Base-by-base conservation (phyloP, 2,329 filamentous ascomycete species). In the Aspergillus sp. region DNA sequence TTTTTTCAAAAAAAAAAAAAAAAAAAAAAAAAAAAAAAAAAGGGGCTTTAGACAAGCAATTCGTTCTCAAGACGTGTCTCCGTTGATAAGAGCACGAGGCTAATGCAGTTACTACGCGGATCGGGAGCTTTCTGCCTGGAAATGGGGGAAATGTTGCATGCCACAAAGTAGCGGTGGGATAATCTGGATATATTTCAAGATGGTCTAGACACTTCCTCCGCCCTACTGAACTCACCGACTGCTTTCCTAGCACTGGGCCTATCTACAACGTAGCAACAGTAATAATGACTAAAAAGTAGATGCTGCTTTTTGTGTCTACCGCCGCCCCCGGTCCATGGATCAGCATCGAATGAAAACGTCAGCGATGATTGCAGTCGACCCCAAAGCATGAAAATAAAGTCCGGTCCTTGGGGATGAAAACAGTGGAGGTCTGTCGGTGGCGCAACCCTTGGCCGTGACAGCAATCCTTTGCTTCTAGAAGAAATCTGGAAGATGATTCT, bases 381-480 rank as follows among this genome's bases (percentile, higher is more conserved):
- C 46, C 46, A 48, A 19, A 25, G 46, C 5, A 48, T 25, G 22
- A 15, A 15, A 25, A 6, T 28, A 28, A 13, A 23, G 22, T 5
- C 9, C 9, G 13, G 13, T 38, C 31, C 13, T 13, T 41, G 34
- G 25, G 25, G 2, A 28, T 28, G 25, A 7, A 28, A 41, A 17
- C 4, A n/a, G 22, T 48, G 22, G 45, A 15, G 13, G 31, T 8
- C 19, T 5, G 11, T 57, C 47, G 49, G 65, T 64, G 61, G 65
- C 64, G 63, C 59, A 65, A 62, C 51, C 34, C 19, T 54, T 56
- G 48, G 58, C 23, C 34, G 46, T 54, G 53, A 38, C 48, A 48
- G 56, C 47, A 56, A 52, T 51, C 50, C 51, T 19, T 25, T 54
- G 51, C 59, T 76, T 76, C 74, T 76, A 75, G 74, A 76, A 76